A percentile compares a stretch with the other conserved stretches of the same genome.
These are phyloP conservation scores for Tuber borchii DNA, from an alignment of 495 filamentous ascomycete species.

Conservation along the genomic window DNA sequence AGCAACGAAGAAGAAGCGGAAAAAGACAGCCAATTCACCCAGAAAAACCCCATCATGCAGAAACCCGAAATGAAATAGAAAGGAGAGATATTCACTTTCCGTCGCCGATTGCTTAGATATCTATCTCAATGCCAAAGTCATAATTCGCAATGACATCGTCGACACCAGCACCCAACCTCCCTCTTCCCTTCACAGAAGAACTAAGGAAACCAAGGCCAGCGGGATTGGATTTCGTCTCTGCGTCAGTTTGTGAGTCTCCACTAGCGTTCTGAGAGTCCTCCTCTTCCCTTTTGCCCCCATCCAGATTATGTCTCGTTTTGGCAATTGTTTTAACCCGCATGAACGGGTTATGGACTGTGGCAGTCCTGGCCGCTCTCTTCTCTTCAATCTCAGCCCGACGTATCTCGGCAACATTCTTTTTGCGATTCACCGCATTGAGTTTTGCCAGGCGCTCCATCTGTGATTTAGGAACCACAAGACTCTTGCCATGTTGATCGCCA, in stretches of 20 bases:
- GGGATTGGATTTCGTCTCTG: conserved; percentile 11
- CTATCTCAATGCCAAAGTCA: conserved; percentile 75
- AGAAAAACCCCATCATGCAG: neutral
- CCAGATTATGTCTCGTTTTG: conserved; percentile 25
- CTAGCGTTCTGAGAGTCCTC: conserved; percentile 14
- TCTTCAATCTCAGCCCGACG: conserved; percentile 80
- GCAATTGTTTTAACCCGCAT: conserved; percentile 46
- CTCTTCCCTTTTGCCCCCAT: conserved; percentile 20
- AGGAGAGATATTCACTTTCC: conserved; percentile 7
- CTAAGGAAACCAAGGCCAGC: conserved; percentile 19
- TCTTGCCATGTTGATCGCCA: conserved; percentile 55
- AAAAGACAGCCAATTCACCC: conserved; percentile 1
- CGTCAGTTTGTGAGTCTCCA: conserved; percentile 7
- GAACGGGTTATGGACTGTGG: conserved; percentile 59
- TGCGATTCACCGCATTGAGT: conserved; percentile 71
- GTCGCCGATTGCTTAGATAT: conserved; percentile 46
- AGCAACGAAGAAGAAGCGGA: neutral
- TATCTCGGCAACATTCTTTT: conserved; percentile 69
- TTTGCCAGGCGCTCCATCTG: conserved; percentile 61
- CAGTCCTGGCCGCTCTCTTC: conserved; percentile 56
- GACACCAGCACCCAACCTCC: conserved; percentile 45
- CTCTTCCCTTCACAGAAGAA: conserved; percentile 18
- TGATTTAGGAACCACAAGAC: conserved; percentile 24
- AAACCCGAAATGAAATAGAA: neutral
- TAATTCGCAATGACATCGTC: conserved; percentile 77